Evolutionary conservation across 2,329 filamentous ascomycete species (phyloP).

Genomic region (Ascochyta pisi): DNA sequence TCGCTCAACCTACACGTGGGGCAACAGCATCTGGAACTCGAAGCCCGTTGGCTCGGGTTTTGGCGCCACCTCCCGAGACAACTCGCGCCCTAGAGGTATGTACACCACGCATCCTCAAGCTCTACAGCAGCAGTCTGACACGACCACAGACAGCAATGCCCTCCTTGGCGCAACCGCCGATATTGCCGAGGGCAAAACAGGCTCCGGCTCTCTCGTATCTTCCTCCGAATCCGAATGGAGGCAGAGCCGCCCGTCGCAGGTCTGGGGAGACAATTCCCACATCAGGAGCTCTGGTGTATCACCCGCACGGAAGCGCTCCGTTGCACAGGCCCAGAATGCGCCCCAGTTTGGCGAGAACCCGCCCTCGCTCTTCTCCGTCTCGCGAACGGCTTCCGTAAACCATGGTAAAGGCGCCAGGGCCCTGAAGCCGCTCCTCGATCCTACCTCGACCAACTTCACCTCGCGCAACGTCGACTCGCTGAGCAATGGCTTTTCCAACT

Average conservation of each 20-base stretch:
- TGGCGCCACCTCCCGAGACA: conserved; percentile 39
- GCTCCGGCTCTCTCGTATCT: conserved; percentile 72
- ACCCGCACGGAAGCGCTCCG: conserved; percentile 48
- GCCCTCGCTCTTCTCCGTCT: conserved; percentile 37
- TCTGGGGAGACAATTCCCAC: conserved; percentile 63
- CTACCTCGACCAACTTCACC: conserved; percentile 42
- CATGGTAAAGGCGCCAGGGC: conserved; percentile 35
- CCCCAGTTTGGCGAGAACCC: conserved; percentile 26
- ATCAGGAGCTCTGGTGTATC: conserved; percentile 46
- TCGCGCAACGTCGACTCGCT: conserved; percentile 40
- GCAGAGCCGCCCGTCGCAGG: conserved; percentile 55
- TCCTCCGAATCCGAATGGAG: conserved; percentile 74
- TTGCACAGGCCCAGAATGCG: conserved; percentile 41
- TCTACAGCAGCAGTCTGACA: conserved; percentile 20
- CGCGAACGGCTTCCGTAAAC: conserved; percentile 30
- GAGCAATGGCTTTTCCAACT: conserved; percentile 43
- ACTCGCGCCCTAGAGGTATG: conserved; percentile 44
- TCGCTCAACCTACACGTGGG: conserved; percentile 41
- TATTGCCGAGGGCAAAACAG: conserved; percentile 64
- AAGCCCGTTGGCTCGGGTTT: conserved; percentile 37
- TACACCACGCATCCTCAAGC: neutral
- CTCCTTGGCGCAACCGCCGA: conserved; percentile 36
- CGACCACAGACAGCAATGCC: conserved; percentile 37
- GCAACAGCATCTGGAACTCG: conserved; percentile 48
- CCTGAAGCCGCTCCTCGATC: conserved; percentile 42